Evolutionary conservation across 2,329 filamentous ascomycete genomes (phyloP), one percentile per base, ranked within the genome.

Genomic region (Colletotrichum sidae): DNA sequence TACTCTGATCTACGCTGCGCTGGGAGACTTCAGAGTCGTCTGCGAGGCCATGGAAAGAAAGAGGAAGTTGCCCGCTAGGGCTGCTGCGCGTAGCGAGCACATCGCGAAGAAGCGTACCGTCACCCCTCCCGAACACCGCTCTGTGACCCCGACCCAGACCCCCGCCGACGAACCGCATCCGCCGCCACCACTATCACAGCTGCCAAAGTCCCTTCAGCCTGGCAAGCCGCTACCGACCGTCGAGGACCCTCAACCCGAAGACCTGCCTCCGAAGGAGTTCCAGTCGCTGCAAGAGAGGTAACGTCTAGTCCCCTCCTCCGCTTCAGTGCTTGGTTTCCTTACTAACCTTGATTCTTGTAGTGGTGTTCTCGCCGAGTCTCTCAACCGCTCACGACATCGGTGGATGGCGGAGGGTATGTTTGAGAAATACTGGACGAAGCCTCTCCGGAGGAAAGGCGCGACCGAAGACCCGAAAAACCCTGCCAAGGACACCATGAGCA

Each of bases 371-470:
- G 84, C 86, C 71, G 90, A 94, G 70, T 93, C 92, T 2, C 83
- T 96, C 34, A 80, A 86, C 54, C 86, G 91, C 72, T 96, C 92
- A 72, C 89, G 91, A 65, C 84, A 89, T 62, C 88, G 86, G 84
- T 94, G 91, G 91, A 85, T 91, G 33, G 85, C 82, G 72, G 88
- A 91, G 69, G 90, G 90, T 37, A 84, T 93, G 52, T 92, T 94
- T 70, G 89, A 93, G 70, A 91, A 88, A 72, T 93, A 91, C 76
- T 94, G 91, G 91, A 86, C 88, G 8, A 93, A 93, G 73, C 90
- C 91, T 3, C 81, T 81, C 46, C 91, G 90, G 77, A 86, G 86
- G 68, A 92, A 90, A 75, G 88, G 89, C 47, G 85, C 86, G 3
- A 76, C 88, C 33, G 89, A 90, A 70, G 86, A 89, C 55, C 81